These are phyloP conservation scores for Sphagnum tenellum DNA, from an alignment of 225 moss, liverwort and hornwort genomes.

Conservation along the genomic window DNA sequence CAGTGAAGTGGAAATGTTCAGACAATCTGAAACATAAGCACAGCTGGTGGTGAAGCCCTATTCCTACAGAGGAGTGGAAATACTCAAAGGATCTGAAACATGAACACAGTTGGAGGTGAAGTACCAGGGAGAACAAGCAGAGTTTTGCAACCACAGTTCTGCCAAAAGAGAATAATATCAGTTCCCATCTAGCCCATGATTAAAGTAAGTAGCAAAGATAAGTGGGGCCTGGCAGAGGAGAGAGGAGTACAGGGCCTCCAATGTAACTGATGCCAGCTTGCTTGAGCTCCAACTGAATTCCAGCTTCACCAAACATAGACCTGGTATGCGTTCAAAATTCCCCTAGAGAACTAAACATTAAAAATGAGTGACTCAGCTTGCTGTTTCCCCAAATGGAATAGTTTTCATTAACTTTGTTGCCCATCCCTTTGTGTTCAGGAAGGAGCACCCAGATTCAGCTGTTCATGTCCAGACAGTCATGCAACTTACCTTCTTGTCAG, in stretches of 20 bases:
- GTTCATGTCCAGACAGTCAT: neutral
- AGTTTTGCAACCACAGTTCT: constrained; percentile 78
- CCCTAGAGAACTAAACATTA: too few relatives aligned
- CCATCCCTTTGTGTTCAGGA: neutral
- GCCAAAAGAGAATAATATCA: constrained; percentile 74
- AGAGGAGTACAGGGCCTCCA: constrained; percentile 62
- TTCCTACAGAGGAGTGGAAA: too few relatives aligned
- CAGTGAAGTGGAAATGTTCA: too few relatives aligned
- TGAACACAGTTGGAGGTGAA: too few relatives aligned
- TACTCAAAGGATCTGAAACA: too few relatives aligned
- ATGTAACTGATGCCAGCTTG: constrained; percentile 75
- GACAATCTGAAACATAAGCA: too few relatives aligned
- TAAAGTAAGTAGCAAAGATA: neutral
- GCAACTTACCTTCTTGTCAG: constrained; percentile 68
- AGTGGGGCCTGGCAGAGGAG: constrained; percentile 5
- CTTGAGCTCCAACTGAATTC: constrained; percentile 69
- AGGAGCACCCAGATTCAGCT: neutral
- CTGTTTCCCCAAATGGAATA: too few relatives aligned
- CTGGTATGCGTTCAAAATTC: constrained; percentile 12
- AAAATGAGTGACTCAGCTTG: too few relatives aligned
- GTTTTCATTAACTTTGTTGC: neutral
- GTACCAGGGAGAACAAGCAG: constrained; percentile 8
- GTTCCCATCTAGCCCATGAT: constrained; percentile 44
- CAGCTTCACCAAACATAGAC: constrained; percentile 67
- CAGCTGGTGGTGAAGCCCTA: too few relatives aligned